Conservation (phyloP, 805 yeast genomes). For the Vanderwaltozyma yarrowii region DNA sequence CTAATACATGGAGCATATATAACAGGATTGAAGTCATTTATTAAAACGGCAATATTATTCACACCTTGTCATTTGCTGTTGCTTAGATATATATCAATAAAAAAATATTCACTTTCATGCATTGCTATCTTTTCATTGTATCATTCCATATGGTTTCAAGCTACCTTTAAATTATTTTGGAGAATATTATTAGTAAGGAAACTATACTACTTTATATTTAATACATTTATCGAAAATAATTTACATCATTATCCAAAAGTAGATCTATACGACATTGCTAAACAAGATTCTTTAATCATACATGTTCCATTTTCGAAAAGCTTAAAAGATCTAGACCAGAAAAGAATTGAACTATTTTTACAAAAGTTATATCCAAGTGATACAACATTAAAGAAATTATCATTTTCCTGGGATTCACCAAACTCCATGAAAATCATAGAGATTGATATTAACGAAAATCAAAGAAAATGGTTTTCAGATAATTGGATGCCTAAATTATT, state of each 20-base stretch:
- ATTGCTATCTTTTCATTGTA: conserved; percentile 7
- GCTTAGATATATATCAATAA: conserved; percentile 7
- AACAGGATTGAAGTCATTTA: background rate
- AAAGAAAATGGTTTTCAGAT: conserved; percentile 22
- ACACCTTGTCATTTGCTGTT: conserved; percentile 16
- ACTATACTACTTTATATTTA: conserved; percentile 4
- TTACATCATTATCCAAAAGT: background rate
- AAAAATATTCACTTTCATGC: conserved; percentile 7
- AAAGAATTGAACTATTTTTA: conserved; percentile 8
- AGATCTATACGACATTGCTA: background rate
- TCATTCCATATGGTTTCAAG: conserved; percentile 24
- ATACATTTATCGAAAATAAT: background rate
- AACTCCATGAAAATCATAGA: conserved; percentile 12
- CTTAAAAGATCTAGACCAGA: conserved; percentile 5
- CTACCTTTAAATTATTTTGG: conserved; percentile 21
- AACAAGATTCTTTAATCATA: background rate
- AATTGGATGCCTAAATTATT: conserved; percentile 17
- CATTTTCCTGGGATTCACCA: background rate
- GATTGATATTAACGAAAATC: conserved; percentile 20
- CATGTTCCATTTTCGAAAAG: conserved; percentile 9
- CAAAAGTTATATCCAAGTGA: conserved; percentile 10
- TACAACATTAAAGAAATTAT: background rate
- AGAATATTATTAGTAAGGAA: conserved; percentile 15
- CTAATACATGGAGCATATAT: background rate
- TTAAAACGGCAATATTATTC: conserved; percentile 3